These are phyloP conservation scores for Dioscorea cayenensis DNA, from an alignment of 116 monocot genomes.

Conservation along the genomic window DNA sequence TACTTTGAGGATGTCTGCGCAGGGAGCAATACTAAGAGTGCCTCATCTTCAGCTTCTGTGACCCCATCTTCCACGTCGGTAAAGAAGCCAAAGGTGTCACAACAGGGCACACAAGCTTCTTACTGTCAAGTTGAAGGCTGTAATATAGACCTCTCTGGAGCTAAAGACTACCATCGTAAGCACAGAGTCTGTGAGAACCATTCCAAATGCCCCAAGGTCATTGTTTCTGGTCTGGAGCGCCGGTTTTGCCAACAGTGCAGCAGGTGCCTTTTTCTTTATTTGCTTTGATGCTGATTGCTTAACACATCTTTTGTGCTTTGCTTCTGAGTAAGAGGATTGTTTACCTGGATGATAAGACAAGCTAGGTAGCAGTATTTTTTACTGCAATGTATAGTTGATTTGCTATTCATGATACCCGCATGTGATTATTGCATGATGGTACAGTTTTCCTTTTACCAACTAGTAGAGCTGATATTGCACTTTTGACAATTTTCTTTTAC, in stretches of 20 bases:
- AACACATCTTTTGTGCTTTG: not conserved
- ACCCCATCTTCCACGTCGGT: not conserved
- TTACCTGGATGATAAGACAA: not conserved
- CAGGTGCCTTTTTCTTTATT: conserved; percentile 32
- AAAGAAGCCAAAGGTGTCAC: conserved; percentile 26
- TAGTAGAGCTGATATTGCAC: not conserved
- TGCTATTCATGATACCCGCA: not conserved
- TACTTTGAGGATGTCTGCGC: conserved; percentile 48
- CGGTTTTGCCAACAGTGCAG: conserved; percentile 93
- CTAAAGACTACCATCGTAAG: conserved; percentile 83
- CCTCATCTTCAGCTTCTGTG: conserved; percentile 15
- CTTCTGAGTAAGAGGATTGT: not conserved
- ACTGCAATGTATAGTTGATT: not conserved
- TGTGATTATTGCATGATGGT: not conserved
- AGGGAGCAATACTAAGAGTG: conserved; percentile 18
- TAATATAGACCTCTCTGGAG: conserved; percentile 41
- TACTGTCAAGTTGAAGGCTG: conserved; percentile 79
- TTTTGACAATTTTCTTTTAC: not conserved
- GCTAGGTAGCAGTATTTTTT: not conserved
- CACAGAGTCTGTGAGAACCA: conserved; percentile 75
- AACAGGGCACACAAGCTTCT: conserved; percentile 12
- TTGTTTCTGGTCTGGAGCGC: conserved; percentile 66
- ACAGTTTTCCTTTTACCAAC: too few relatives aligned
- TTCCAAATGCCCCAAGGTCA: conserved; percentile 61
- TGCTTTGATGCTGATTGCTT: not conserved